Conservation (phyloP, 768 basidiomycete species). For the Hygrocybe punicea region DNA sequence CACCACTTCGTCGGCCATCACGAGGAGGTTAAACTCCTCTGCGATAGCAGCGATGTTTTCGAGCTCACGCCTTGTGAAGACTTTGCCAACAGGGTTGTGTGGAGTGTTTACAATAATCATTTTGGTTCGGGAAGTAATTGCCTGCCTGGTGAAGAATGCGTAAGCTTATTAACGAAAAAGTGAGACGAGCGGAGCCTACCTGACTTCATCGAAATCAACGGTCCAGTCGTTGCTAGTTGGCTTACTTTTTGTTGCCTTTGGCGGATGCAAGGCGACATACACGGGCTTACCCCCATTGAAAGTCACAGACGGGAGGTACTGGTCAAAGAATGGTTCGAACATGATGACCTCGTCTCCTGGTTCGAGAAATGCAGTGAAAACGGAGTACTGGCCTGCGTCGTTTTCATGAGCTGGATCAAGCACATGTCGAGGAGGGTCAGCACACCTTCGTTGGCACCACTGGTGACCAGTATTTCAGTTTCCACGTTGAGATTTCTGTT, state of each 20-base stretch:
- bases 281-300: constrained; percentile 94
- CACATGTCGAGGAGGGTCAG: background rate
- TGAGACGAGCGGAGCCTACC: constrained; percentile 40
- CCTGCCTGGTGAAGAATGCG: constrained; percentile 47
- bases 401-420: background rate
- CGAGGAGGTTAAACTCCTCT: constrained; percentile 86
- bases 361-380: constrained; percentile 88
- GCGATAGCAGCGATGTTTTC: constrained; percentile 83
- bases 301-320: constrained; percentile 87
- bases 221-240: constrained; percentile 78
- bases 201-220: constrained; percentile 84
- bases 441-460: constrained; percentile 94
- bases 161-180: background rate
- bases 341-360: constrained; percentile 96
- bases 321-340: constrained; percentile 98
- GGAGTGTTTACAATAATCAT: constrained; percentile 96
- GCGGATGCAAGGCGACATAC: constrained; percentile 93
- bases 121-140: constrained; percentile 87
- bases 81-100: constrained; percentile 98
- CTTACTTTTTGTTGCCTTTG: constrained; percentile 44
- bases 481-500: constrained; percentile 75
- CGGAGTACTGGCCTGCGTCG: constrained; percentile 81
- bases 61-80: constrained; percentile 81
- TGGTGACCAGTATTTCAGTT: constrained; percentile 87
- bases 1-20: constrained; percentile 97